phyloP scores from a whole-genome alignment of 805 yeast genomes.

The Lipomyces lipofer region DNA sequence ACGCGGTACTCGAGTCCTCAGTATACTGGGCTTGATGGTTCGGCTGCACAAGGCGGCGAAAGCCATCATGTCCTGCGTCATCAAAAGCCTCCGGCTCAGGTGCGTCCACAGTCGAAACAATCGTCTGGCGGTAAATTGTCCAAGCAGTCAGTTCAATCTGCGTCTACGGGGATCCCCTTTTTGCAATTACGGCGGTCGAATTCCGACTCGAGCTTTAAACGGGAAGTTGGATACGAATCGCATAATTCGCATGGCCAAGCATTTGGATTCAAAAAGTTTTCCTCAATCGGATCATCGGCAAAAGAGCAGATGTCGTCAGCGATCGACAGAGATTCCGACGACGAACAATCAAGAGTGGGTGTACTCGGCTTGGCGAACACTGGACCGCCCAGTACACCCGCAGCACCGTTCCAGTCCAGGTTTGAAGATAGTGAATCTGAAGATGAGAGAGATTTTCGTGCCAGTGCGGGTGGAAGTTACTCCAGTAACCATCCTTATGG shows the following conservation, averaged over 20 bases:
- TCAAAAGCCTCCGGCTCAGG: background rate
- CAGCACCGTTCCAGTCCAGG: background rate
- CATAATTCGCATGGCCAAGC: background rate
- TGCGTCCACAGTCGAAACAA: too few relatives aligned
- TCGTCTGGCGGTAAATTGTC: too few relatives aligned
- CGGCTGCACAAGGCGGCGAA: too few relatives aligned
- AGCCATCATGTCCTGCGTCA: background rate
- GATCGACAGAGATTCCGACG: background rate
- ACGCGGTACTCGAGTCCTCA: too few relatives aligned
- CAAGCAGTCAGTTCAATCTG: background rate
- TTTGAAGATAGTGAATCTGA: background rate
- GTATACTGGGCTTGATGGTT: too few relatives aligned
- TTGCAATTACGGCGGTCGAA: slow-evolving; percentile 4
- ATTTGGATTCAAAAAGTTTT: slow-evolving; percentile 13
- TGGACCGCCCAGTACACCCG: background rate
- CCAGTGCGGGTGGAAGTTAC: too few relatives aligned
- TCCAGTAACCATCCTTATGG: too few relatives aligned
- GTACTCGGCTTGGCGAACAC: background rate
- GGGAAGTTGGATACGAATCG: slow-evolving; percentile 2
- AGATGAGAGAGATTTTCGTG: too few relatives aligned
- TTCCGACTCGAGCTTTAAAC: slow-evolving; percentile 15
- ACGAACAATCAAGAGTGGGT: too few relatives aligned
- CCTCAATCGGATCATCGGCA: background rate
- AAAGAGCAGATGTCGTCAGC: background rate
- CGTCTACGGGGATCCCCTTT: background rate